Base-by-base conservation (phyloP, 2,329 filamentous ascomycete species). In the Penicillium capsulatum region DNA sequence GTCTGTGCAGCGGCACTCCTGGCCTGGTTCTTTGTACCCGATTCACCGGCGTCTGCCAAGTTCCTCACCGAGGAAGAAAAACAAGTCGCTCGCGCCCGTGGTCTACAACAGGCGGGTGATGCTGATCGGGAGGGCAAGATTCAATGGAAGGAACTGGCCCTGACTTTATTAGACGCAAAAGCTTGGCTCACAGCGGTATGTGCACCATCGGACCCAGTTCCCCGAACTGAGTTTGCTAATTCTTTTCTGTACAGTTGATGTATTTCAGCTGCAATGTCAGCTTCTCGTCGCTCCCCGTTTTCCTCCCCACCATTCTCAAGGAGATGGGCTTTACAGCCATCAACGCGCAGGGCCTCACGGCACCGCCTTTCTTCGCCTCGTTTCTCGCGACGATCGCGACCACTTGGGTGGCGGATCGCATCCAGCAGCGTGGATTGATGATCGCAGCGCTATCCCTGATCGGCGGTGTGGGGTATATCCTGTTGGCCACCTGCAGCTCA, bases 261-360 rank as follows among this genome's bases (percentile, higher is more conserved):
- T 79, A 79, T 56, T 80, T 78, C 53, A 74, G 70, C 51, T 76
- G 73, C 66, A 80, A 79, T 58, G 79, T 84, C 43, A 80, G 79
- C 31, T 85, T 81, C 60, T 76, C 77, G 4, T 80, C 76, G 2
- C 68, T 84, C 3, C 78, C 81, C 0, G 77, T 82, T 2, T 84
- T 83, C 52, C 68, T 84, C 2, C 80, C 80, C 0, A 75, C 77
- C 2, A 80, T 84, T 47, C 66, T 84, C 10, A 64, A 71, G 34
- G 70, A 76, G 38, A 84, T 88, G 79, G 83, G 84, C 7, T 87
- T 82, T 63, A 76, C 74, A 0, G 67, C 73, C 10, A 74, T 86
- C 44, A 70, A 80, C 42, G 80, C 84, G 0, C 84, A 89, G 62
- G 84, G 83, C 1, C 72, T 89, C 9, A 82, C 81, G 1, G 82